phyloP scores from a whole-genome alignment of 2,329 filamentous ascomycete species.

The Colletotrichum scovillei region DNA sequence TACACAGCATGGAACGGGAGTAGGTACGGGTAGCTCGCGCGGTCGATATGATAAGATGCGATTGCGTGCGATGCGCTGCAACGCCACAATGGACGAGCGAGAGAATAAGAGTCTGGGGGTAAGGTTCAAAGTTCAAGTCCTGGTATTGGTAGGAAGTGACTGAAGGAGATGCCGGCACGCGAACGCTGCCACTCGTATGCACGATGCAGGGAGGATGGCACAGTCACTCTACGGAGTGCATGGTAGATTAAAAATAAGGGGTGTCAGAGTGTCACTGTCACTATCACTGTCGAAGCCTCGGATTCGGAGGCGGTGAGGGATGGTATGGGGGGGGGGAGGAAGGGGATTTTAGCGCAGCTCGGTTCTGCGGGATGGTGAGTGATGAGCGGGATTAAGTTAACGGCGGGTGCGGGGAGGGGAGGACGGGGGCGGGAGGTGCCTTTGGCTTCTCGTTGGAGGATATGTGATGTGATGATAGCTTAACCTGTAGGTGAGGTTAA shows the following conservation, averaged over 20 bases:
- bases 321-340: background rate
- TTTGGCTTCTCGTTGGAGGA: background rate
- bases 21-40: background rate
- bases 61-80: background rate
- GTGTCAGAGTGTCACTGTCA: background rate
- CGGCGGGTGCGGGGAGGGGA: slow-evolving; percentile 1
- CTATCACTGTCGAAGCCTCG: background rate
- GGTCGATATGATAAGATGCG: background rate
- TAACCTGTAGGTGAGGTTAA: background rate
- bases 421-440: slow-evolving; percentile 7
- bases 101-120: background rate
- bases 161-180: slow-evolving; percentile 1
- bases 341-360: slow-evolving; percentile 14
- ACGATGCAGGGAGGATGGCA: slow-evolving; percentile 29
- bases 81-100: background rate
- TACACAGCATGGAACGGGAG: no score
- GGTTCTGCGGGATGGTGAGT: slow-evolving; percentile 18
- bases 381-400: slow-evolving; percentile 26
- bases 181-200: slow-evolving; percentile 13
- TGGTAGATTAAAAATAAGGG: background rate
- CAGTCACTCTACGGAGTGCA: background rate
- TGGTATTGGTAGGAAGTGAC: no score
- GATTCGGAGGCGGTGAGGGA: slow-evolving; percentile 22
- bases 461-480: background rate
- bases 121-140: no score